Base-by-base conservation (phyloP, 2,329 filamentous ascomycete species). In the Alternaria alternata region DNA sequence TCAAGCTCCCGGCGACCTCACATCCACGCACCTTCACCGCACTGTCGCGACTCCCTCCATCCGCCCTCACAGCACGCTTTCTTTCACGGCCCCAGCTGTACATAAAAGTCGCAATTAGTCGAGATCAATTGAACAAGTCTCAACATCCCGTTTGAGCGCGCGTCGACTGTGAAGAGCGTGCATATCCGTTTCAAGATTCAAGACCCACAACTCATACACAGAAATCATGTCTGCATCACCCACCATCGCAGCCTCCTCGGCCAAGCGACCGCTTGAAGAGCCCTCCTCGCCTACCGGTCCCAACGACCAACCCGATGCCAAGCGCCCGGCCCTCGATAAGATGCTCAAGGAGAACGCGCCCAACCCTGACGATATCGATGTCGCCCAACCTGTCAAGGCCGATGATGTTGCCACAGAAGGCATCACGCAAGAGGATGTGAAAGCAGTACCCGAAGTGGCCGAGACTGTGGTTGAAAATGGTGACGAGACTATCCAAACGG, bases 231-330 rank as follows among this genome's bases (percentile, higher is more conserved):
- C 81, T 70, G 78, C 80, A 39, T 81, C 80, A 61, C 80, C 82
- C 32, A 81, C 80, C 55, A 79, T 81, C 49, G 79, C 82, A 61
- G 81, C 81, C 63, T 87, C 88, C 51, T 90, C 89, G 60, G 88
- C 92, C 76, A 99, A 99, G 87, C 93, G 95, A 75, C 95, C 95
- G 63, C 88, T 99, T 67, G 95, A 99, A 85, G 95, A 98, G 77
- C 91, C 94, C 11, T 98, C 95, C 18, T 99, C 95, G 9, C 95
- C 95, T 36, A 96, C 93, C 32, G 91, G 91, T 64, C 90, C 91
- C 39, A 93, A 88, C 77, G 95, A 98, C 74, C 94, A 97, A 78
- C 95, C 96, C 54, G 95, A 99, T 72, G 95, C 95, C 64, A 99
- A 99, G 84, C 92, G 95, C 70, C 95, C 93, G 49, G 95, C 95